Evolutionary conservation across 768 basidiomycete genomes (phyloP), one percentile per base, ranked within the genome.

Genomic region (Termitomyces sp.): DNA sequence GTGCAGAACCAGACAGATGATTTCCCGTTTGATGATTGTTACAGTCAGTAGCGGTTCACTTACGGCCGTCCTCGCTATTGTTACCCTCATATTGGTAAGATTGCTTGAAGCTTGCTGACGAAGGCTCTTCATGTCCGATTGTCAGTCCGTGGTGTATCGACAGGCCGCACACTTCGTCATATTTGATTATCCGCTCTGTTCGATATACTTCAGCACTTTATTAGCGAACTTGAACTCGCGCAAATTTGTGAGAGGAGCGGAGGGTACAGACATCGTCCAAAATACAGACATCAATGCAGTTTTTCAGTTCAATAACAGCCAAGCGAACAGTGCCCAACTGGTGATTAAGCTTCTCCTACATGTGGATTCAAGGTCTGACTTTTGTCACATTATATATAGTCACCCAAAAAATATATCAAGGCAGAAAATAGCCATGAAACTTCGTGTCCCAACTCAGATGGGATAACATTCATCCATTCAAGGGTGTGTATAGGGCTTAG

Each of bases 151-250:
- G n/a, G n/a, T n/a, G n/a, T n/a, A n/a, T n/a, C n/a, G n/a, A n/a
- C n/a, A n/a, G n/a, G n/a, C n/a, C n/a, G n/a, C 10, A 46, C n/a
- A n/a, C n/a, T n/a, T n/a, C n/a, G n/a, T n/a, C n/a, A n/a, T n/a
- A n/a, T n/a, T n/a, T n/a, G n/a, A 56, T 16, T 49, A 36, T 28
- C 10, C 46, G 13, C 22, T 56, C 3, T 1, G 46, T 15, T 56
- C 55, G 3, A 47, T 56, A 24, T 56, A 56, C 36, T 56, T 49
- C 16, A 49, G 55, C 36, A 56, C 55, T 24, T 31, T 56, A 4
- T 18, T 56, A 2, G 55, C 55, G 1, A 56, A 56, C 29, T 39
- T 56, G 31, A 56, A n/a, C n/a, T n/a, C n/a, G n/a, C n/a, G n/a
- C n/a, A n/a, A n/a, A n/a, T n/a, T n/a, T n/a, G n/a, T n/a, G 33